Conservation (phyloP, 768 basidiomycete species). For the Suillus lakei region DNA sequence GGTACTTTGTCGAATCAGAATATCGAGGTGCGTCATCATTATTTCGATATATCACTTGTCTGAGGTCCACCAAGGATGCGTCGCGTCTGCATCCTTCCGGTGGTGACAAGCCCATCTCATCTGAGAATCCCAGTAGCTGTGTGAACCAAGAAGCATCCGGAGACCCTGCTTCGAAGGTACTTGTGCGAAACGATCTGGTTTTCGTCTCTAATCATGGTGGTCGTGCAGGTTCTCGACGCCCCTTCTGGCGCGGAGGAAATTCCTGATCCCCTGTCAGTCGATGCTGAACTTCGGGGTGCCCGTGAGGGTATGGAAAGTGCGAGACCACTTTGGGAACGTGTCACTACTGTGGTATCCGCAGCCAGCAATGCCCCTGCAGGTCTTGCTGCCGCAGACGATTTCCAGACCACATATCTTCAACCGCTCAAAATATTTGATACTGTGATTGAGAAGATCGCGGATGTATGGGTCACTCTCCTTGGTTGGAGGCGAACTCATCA, state of each 20-base stretch:
- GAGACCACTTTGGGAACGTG: not conserved
- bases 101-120: not conserved
- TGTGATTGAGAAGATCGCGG: not conserved
- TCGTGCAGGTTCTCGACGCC: not conserved
- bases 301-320: not conserved
- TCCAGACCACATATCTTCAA: constrained; percentile 7
- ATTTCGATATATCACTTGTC: not conserved
- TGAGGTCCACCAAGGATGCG: not conserved
- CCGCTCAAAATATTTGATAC: constrained; percentile 3
- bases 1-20: not conserved
- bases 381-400: not conserved
- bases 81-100: not conserved
- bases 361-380: not conserved
- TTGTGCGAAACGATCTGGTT: not conserved
- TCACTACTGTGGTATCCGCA: not conserved
- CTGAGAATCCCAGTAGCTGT: not conserved
- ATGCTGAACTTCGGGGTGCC: not conserved
- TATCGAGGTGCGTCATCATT: not conserved
- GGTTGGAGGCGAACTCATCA: not conserved
- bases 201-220: not conserved
- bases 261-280: not conserved
- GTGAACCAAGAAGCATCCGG: not conserved
- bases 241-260: not conserved
- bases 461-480: not conserved
- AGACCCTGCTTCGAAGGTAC: not conserved